Conservation (phyloP, 495 filamentous ascomycete species). For the Penicillium tannophilum region DNA sequence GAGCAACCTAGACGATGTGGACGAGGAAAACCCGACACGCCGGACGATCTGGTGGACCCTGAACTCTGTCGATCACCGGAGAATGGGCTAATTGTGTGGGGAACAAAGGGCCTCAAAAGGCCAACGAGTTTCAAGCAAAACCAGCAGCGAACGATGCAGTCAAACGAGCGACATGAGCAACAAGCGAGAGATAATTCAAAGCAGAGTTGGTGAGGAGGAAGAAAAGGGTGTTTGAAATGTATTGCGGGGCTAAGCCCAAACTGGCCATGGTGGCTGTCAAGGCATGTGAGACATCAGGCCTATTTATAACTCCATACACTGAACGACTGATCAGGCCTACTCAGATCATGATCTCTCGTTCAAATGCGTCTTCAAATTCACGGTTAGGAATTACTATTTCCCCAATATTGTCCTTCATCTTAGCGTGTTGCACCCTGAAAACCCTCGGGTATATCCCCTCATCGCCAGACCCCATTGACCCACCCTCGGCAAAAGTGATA, state of each 20-base stretch:
- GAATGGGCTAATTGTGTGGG: conserved; percentile 9
- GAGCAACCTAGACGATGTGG: conserved; percentile 15
- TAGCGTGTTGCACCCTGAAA: background rate
- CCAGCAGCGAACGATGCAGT: conserved; percentile 4
- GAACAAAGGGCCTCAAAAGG: background rate
- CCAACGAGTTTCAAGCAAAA: background rate
- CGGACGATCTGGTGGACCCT: conserved; percentile 15
- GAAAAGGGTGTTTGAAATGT: conserved; percentile 22
- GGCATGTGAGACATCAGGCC: conserved; percentile 28
- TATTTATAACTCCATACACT: conserved; percentile 22
- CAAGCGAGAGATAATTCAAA: conserved; percentile 9
- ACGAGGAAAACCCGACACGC: conserved; percentile 11
- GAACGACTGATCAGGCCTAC: background rate
- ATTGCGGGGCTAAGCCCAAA: conserved; percentile 29
- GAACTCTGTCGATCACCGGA: conserved; percentile 25
- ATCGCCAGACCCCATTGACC: background rate
- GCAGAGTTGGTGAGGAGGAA: conserved; percentile 1
- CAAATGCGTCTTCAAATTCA: background rate
- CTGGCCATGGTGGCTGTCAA: conserved; percentile 16
- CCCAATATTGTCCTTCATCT: too few relatives aligned
- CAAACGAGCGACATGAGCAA: conserved; percentile 19
- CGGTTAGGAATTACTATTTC: background rate
- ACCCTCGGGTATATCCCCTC: background rate
- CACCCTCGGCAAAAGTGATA: background rate
- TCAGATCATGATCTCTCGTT: background rate